Percentiles rank a stretch among this genome's conserved stretches.
These are phyloP conservation scores for Arthrobotrys musiformis DNA, from an alignment of 2,329 filamentous ascomycete genomes.

Conservation along the genomic window DNA sequence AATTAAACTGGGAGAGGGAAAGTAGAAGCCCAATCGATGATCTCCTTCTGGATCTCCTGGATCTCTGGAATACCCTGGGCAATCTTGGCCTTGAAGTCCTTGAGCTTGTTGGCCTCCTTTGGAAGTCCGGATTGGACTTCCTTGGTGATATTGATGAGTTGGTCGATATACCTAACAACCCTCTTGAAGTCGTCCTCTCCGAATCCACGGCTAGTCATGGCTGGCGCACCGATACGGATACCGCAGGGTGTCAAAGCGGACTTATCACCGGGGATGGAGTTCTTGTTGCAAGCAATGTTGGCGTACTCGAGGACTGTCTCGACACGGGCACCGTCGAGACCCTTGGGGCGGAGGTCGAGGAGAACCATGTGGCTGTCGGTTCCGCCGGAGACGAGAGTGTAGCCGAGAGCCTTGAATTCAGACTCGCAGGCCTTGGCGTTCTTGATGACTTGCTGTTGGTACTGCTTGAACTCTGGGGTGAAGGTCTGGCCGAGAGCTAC, in stretches of 20 bases:
- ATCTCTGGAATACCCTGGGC: slow-evolving; percentile 82
- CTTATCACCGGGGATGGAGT: slow-evolving; percentile 97
- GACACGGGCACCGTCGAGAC: slow-evolving; percentile 90
- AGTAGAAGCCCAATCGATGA: slow-evolving; percentile 82
- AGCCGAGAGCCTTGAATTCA: slow-evolving; percentile 84
- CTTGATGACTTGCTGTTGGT: slow-evolving; percentile 89
- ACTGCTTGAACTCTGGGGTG: slow-evolving; percentile 87
- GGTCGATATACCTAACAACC: slow-evolving; percentile 88
- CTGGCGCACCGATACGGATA: slow-evolving; percentile 94
- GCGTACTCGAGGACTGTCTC: slow-evolving; percentile 97
- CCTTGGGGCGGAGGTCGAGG: slow-evolving; percentile 86
- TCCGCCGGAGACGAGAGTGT: slow-evolving; percentile 93
- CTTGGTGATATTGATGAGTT: slow-evolving; percentile 88
- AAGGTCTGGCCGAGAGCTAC: slow-evolving; percentile 96
- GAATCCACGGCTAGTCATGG: slow-evolving; percentile 97
- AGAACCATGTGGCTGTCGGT: slow-evolving; percentile 99
- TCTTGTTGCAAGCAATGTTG: slow-evolving; percentile 99
- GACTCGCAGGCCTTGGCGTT: slow-evolving; percentile 93
- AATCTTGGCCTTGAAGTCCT: slow-evolving; percentile 98
- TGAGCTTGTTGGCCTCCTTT: slow-evolving; percentile 98
- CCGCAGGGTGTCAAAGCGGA: slow-evolving; percentile 93
- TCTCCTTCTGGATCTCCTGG: slow-evolving; percentile 86
- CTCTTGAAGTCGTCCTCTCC: slow-evolving; percentile 90
- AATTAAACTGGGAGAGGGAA: slow-evolving; percentile 88
- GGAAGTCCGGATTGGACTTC: slow-evolving; percentile 84